Conservation (phyloP, 208 protist species). For the Trypanosoma cruzi region DNA sequence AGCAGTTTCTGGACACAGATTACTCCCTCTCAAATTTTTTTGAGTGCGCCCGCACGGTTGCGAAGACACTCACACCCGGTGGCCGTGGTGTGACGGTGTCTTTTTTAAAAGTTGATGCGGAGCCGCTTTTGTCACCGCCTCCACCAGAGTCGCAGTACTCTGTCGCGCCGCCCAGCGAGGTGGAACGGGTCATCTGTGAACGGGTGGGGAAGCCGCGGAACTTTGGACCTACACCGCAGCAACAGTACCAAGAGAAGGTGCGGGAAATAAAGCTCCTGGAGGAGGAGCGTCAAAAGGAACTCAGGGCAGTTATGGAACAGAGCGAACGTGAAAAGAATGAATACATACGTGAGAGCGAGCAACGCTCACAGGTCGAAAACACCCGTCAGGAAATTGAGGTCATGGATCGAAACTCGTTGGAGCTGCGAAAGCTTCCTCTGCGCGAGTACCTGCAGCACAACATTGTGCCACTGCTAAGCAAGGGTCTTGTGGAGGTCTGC, state of each 20-base stretch:
- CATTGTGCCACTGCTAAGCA: constrained; percentile 93
- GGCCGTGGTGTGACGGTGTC: constrained; percentile 41
- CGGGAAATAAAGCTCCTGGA: constrained; percentile 37
- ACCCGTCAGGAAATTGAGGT: constrained; percentile 41
- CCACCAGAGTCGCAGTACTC: constrained; percentile 65
- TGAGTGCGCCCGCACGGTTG: constrained; percentile 65
- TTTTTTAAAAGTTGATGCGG: constrained; percentile 45
- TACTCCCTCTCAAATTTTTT: constrained; percentile 81
- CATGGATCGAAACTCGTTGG: constrained; percentile 82
- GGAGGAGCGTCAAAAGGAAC: constrained; percentile 38
- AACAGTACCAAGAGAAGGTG: constrained; percentile 73
- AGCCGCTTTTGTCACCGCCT: constrained; percentile 71
- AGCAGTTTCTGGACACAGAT: constrained; percentile 58
- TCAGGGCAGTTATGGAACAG: constrained; percentile 35
- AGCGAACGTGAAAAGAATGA: constrained; percentile 23
- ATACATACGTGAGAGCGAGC: constrained; percentile 21
- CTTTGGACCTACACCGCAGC: constrained; percentile 86
- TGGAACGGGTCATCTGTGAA: constrained; percentile 52
- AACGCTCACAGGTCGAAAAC: constrained; percentile 27
- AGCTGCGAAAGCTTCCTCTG: constrained; percentile 83
- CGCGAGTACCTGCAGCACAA: constrained; percentile 89
- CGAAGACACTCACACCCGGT: constrained; percentile 38
- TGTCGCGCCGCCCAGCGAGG: constrained; percentile 28
- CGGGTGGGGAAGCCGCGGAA: constrained; percentile 86
- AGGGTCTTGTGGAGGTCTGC: constrained; percentile 93